phyloP scores from a whole-genome alignment of 2,329 filamentous ascomycete genomes.

The Claviceps arundinis region DNA sequence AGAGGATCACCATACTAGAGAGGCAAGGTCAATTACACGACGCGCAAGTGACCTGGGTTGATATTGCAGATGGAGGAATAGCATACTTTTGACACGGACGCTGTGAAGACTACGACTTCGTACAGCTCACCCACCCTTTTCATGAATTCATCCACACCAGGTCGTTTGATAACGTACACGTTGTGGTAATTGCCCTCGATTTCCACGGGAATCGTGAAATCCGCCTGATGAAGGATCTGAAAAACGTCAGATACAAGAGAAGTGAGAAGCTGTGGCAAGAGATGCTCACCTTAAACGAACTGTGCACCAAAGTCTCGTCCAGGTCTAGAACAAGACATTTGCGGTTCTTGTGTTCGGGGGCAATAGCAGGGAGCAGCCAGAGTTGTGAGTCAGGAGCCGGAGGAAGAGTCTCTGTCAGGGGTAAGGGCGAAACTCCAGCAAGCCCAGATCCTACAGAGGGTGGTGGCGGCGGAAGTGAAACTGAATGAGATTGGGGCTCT shows the following conservation, averaged over 20 bases:
- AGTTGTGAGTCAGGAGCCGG: constrained; percentile 35
- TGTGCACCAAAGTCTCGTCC: constrained; percentile 94
- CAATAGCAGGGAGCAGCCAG: constrained; percentile 69
- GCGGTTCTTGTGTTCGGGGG: constrained; percentile 66
- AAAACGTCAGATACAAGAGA: constrained; percentile 6
- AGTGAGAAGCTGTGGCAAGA: background rate
- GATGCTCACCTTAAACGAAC: constrained; percentile 71
- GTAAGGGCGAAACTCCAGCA: constrained; percentile 26
- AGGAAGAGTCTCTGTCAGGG: constrained; percentile 26
- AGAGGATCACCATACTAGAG: constrained; percentile 84
- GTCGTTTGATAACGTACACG: constrained; percentile 97
- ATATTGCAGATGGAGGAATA: background rate
- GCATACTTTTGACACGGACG: constrained; percentile 86
- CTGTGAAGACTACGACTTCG: constrained; percentile 96
- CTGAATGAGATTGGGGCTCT: constrained; percentile 17
- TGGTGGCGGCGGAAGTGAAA: constrained; percentile 33
- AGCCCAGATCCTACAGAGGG: constrained; percentile 26
- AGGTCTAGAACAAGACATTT: constrained; percentile 94
- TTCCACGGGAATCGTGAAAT: constrained; percentile 97
- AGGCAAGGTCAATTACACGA: constrained; percentile 6
- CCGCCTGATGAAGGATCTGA: constrained; percentile 90
- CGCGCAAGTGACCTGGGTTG: constrained; percentile 6
- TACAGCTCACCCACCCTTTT: constrained; percentile 95
- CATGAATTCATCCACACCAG: constrained; percentile 98
- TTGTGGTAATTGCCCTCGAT: constrained; percentile 99